Evolutionary conservation across 495 filamentous ascomycete species (phyloP), one percentile per base, ranked within the genome.

Genomic region (Hypoxylon lienhwacheense): DNA sequence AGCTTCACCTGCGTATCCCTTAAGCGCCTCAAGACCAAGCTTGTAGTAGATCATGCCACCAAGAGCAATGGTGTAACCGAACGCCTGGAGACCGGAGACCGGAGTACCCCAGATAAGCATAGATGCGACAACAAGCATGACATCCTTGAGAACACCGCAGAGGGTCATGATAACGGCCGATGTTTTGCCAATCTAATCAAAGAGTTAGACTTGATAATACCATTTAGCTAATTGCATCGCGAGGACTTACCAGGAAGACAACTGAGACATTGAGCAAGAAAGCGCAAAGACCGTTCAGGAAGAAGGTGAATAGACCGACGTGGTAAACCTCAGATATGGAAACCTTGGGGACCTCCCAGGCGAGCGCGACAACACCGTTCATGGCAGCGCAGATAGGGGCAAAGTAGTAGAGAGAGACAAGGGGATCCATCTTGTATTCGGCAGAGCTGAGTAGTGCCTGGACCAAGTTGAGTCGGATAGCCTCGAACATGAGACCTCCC

Each of bases 101-200:
- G 85, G 83, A 54, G 90, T 93, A 49, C 85, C 77, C 86, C 89
- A 96, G 70, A 98, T 86, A 54, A 88, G 65, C 81, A 97, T 93
- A 47, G 90, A 96, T 43, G 89, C 88, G 45, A 77, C 74, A 39
- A 98, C 91, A 21, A 98, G 87, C 53, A 98, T 83, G 60, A 98
- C 92, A 78, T 98, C 93, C 81, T 98, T 98, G 66, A 97, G 84
- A 51, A 98, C 91, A 76, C 93, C 93, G 73, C 90, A 97, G 41
- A 98, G 87, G 29, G 93, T 97, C 70, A 97, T 89, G 66, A 97
- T 90, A 33, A 98, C 82, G 40, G 90, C 92, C 0, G 92, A 97
- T 16, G 93, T 98, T 77, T 90, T 92, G 74, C 93, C 93, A 71
- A 98, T 98, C 91, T 96, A 60, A 11, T 41, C 32, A 44, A 14